Conservation (phyloP, 2,329 filamentous ascomycete genomes). For the Penicillium decumbens region DNA sequence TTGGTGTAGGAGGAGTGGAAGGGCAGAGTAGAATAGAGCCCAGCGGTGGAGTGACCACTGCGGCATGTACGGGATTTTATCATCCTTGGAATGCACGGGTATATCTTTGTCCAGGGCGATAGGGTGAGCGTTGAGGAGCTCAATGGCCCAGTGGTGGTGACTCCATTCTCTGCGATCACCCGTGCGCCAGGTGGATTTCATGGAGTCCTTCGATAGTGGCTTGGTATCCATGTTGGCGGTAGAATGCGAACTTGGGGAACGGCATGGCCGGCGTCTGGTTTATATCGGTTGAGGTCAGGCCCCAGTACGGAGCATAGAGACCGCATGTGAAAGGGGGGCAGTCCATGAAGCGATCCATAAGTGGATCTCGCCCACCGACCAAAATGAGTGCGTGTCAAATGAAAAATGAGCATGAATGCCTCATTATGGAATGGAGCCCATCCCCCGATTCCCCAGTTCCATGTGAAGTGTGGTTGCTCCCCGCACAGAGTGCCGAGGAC, state of each 20-base stretch:
- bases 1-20: conserved; percentile 41
- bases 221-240: conserved; percentile 19
- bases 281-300: conserved; percentile 14
- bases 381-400: conserved; percentile 6
- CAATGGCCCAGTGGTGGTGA: conserved; percentile 23
- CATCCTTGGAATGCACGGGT: conserved; percentile 41
- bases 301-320: not conserved
- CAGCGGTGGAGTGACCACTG: conserved; percentile 38
- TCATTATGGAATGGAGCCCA: conserved; percentile 6
- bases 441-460: conserved; percentile 10
- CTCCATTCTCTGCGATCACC: conserved; percentile 25
- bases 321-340: conserved; percentile 3
- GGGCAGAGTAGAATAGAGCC: conserved; percentile 39
- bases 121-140: conserved; percentile 25
- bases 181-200: conserved; percentile 31
- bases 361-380: conserved; percentile 19
- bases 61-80: conserved; percentile 40
- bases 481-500: conserved; percentile 3
- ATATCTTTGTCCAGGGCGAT: conserved; percentile 24
- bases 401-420: conserved; percentile 1
- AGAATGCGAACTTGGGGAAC: not conserved
- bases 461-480: conserved; percentile 12
- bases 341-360: conserved; percentile 4
- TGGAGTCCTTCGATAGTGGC: conserved; percentile 28
- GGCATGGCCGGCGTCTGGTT: not conserved